These are phyloP conservation scores for Chlamydomonas eustigma DNA, from an alignment of 139 green algal species.

Conservation along the genomic window DNA sequence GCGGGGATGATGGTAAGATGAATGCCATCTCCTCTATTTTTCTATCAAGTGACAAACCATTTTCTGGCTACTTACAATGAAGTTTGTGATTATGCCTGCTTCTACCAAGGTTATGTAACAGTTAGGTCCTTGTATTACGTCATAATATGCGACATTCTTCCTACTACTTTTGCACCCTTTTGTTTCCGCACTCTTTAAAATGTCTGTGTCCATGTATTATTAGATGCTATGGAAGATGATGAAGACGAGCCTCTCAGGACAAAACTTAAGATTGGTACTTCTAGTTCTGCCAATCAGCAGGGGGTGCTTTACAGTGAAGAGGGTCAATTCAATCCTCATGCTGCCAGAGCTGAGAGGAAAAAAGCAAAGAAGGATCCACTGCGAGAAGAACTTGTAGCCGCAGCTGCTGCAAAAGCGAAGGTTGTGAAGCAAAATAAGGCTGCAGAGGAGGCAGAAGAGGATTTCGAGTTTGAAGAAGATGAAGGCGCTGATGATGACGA, in stretches of 20 bases:
- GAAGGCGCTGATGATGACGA: slow-evolving; percentile 26
- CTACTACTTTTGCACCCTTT: no score
- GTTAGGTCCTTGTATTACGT: no score
- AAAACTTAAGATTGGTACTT: background rate
- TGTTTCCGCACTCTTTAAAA: no score
- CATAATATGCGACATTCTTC: no score
- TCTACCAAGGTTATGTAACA: no score
- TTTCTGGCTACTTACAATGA: no score
- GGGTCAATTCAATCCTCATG: slow-evolving; percentile 80
- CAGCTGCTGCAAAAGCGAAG: background rate
- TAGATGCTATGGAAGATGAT: slow-evolving; percentile 10
- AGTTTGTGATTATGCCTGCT: no score
- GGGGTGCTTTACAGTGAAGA: slow-evolving; percentile 65
- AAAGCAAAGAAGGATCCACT: slow-evolving; percentile 39
- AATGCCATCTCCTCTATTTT: no score
- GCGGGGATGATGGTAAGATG: no score
- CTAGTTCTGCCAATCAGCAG: slow-evolving; percentile 45
- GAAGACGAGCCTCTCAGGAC: slow-evolving; percentile 8
- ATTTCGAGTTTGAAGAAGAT: slow-evolving; percentile 48
- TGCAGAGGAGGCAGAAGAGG: slow-evolving; percentile 25
- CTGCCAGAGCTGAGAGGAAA: slow-evolving; percentile 50
- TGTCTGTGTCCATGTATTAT: no score
- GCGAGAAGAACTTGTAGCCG: background rate
- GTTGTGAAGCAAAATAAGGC: slow-evolving; percentile 25
- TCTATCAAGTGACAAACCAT: no score